Evolutionary conservation across 2,329 filamentous ascomycete species (phyloP), one percentile per base, ranked within the genome.

Genomic region (Leptosphaerulina australis): DNA sequence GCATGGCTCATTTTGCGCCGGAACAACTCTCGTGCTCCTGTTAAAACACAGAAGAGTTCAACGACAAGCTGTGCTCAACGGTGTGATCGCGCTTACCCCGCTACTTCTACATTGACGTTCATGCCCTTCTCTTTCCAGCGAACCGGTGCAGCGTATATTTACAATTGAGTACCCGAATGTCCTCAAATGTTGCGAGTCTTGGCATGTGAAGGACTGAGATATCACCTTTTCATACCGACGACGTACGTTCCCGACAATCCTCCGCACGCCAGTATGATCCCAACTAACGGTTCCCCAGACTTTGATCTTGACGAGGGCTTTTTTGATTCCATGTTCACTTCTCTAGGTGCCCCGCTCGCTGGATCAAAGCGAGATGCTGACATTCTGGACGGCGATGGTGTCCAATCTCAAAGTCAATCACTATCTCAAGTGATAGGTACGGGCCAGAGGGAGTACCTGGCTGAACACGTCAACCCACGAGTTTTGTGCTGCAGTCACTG

Each of bases 331-430:
- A 70, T 70, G 67, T 64, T 67, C 45, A 46, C 62, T 21, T 49
- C 55, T 22, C 37, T 55, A 53, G 44, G 58, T 39, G 40, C 56
- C 21, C 57, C 61, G n/a, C 47, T 68, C 38, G 66, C 66, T 49
- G 68, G 67, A 25, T 63, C 64, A 50, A 72, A 72, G 62, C 68
- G 69, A 47, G 56, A 57, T 55, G 64, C 60, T 40, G 59, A 59
- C 49, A 46, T 54, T 44, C 54, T 62, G 50, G 60, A 53, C 47
- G 50, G 53, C 30, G 54, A 63, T 45, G 50, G 50, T 44, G 43
- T 52, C 46, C 53, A 45, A 46, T 29, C 51, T 29, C 43, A 49
- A 49, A 49, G 44, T 33, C 55, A 63, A 34, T 41, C 36, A 44
- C 30, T 37, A 58, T 34, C 34, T 47, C 47, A 47, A 54, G 24